These are phyloP conservation scores for Euphorbia schlechtendalii DNA, from an alignment of 441 rosid genomes.

Conservation along the genomic window DNA sequence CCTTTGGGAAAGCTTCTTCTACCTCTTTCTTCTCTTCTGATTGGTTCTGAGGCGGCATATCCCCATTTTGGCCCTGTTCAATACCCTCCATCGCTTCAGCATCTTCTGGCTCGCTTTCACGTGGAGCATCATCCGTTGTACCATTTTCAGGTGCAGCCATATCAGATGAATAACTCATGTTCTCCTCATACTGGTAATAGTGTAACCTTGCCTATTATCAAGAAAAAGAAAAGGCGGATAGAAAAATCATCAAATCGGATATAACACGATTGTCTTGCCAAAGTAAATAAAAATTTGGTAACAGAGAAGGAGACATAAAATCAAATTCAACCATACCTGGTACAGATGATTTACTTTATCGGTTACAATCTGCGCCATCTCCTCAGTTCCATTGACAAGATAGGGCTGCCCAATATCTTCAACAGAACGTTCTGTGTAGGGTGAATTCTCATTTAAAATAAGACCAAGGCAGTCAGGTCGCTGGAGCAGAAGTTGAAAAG, in stretches of 20 bases:
- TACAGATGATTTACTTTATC: conserved; percentile 48
- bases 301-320: too few species aligned
- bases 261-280: background rate
- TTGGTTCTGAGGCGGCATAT: conserved; percentile 15
- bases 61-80: conserved; percentile 29
- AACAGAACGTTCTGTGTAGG: conserved; percentile 67
- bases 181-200: conserved; percentile 29
- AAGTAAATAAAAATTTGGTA: background rate
- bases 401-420: conserved; percentile 61
- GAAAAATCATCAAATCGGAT: background rate
- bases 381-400: conserved; percentile 59
- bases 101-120: conserved; percentile 21
- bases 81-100: conserved; percentile 25
- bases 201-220: conserved; percentile 26
- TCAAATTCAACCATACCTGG: conserved; percentile 39
- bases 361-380: conserved; percentile 64
- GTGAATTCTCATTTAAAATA: conserved; percentile 52
- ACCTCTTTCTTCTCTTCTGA: conserved; percentile 12
- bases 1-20: conserved; percentile 5
- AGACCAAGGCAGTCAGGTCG: conserved; percentile 83
- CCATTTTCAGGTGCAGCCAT: conserved; percentile 22
- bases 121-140: background rate
- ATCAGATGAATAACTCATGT: conserved; percentile 27
- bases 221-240: background rate
- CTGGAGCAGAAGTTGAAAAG: conserved; percentile 71